Evolutionary conservation across 1,139 yeast genomes (phyloP).

Genomic region (Suhomyces terraborum): DNA sequence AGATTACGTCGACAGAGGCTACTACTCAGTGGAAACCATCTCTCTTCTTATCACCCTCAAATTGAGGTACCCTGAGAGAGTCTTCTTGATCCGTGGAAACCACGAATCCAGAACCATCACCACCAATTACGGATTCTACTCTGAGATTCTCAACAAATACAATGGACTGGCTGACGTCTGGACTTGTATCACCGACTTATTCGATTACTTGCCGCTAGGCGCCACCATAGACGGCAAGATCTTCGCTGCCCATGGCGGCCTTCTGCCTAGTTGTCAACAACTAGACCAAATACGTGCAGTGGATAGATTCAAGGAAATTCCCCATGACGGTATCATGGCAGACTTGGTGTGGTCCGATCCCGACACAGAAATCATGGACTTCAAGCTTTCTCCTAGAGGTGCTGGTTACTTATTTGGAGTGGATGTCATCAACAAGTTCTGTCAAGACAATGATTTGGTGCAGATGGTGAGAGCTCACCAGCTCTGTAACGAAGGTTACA

Average conservation of each 20-base stretch:
- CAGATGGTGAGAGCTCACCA: constrained; percentile 95
- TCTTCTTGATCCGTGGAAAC: constrained; percentile 84
- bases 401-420: constrained; percentile 97
- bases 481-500: constrained; percentile 93
- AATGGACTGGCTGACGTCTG: constrained; percentile 77
- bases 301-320: constrained; percentile 90
- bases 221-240: constrained; percentile 91
- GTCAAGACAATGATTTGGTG: constrained; percentile 72
- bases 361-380: constrained; percentile 81
- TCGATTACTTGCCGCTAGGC: constrained; percentile 86
- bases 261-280: constrained; percentile 92
- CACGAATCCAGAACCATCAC: constrained; percentile 97
- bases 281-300: constrained; percentile 87
- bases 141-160: constrained; percentile 90
- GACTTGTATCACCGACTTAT: constrained; percentile 86
- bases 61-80: constrained; percentile 80
- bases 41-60: constrained; percentile 80
- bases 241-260: constrained; percentile 97
- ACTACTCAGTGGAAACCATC: constrained; percentile 90
- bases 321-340: constrained; percentile 99
- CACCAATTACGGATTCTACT: constrained; percentile 93
- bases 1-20: constrained; percentile 89
- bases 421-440: constrained; percentile 85
- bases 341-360: constrained; percentile 99
- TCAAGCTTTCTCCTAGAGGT: constrained; percentile 90